phyloP scores from a whole-genome alignment of 2,329 filamentous ascomycete species.

The Elsinoe batatas region DNA sequence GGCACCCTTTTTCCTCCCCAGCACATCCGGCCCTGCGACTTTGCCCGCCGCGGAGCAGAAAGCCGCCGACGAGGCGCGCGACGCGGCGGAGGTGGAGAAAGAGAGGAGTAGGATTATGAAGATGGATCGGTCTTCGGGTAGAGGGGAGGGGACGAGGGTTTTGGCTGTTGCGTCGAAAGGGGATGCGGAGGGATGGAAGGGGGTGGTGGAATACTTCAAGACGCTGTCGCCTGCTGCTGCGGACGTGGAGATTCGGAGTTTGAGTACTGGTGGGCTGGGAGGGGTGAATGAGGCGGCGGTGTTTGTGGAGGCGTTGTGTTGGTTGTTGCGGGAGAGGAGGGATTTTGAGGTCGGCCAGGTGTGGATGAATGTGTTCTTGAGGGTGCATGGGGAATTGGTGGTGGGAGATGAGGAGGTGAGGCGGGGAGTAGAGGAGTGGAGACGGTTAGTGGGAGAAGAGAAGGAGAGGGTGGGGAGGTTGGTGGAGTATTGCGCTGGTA shows the following conservation, averaged over 20 bases:
- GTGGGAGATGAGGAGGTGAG: slow-evolving; percentile 43
- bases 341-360: slow-evolving; percentile 94
- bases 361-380: slow-evolving; percentile 93
- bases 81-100: slow-evolving; percentile 25
- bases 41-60: slow-evolving; percentile 23
- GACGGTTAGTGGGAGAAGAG: slow-evolving; percentile 37
- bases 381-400: slow-evolving; percentile 60
- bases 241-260: slow-evolving; percentile 81
- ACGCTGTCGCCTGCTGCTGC: slow-evolving; percentile 72
- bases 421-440: slow-evolving; percentile 58
- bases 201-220: slow-evolving; percentile 70
- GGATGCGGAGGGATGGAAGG: slow-evolving; percentile 49
- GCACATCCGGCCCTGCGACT: slow-evolving; percentile 31
- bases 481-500: slow-evolving; percentile 75
- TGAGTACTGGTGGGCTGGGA: slow-evolving; percentile 34
- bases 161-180: slow-evolving; percentile 36
- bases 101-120: slow-evolving; percentile 26
- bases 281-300: slow-evolving; percentile 58
- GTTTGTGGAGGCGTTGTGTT: slow-evolving; percentile 75
- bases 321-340: slow-evolving; percentile 53
- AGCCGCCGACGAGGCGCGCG: slow-evolving; percentile 22
- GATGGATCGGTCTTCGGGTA: slow-evolving; percentile 17
- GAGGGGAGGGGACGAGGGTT: slow-evolving; percentile 38
- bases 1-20: slow-evolving; percentile 88
- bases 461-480: slow-evolving; percentile 66